Evolutionary conservation across 441 rosid genomes (phyloP), one percentile per base, ranked within the genome.

Genomic region (Pelargonium citronellum): DNA sequence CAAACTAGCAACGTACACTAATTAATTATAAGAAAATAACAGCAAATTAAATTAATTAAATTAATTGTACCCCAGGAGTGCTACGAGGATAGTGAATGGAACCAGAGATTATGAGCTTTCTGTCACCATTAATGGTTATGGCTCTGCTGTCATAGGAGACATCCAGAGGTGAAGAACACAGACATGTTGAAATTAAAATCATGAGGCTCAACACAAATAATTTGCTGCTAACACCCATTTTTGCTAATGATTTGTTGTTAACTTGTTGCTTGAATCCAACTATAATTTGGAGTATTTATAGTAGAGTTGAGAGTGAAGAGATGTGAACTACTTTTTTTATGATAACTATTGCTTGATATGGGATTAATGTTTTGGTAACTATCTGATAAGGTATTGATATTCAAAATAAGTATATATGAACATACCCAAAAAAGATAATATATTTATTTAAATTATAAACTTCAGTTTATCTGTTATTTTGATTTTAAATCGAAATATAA

Each of bases 31-130:
- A 11, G 6, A 37, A 66, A 61, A 39, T 47, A 44, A 2, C 7
- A 12, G 4, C 49, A 0, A 55, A 2, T 64, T 2, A 20, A 70
- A 20, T 12, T 67, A 53, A 68, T 22, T 11, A 13, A 44, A n/a
- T 63, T 63, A 63, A 34, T 43, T 44, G 46, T 68, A 83, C 87
- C 68, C 75, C 78, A 19, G 78, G 67, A 60, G 88, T 84, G 78
- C 90, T 86, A 53, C 88, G 76, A 67, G 87, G 83, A 43, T 84
- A 86, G 30, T 86, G 90, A 74, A 84, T 86, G 10, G 90, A 73
- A 30, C 90, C 90, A 8, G 88, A 81, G 24, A 81, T 19, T 13
- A 86, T 70, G 43, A 84, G 69, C 67, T 64, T 75, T 4, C 86
- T 80, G 30, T 84, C 34, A 4, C 89, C 87, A 72, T 85, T 43